Base-by-base conservation (phyloP, 2,329 filamentous ascomycete species). In the Colletotrichum sp. region DNA sequence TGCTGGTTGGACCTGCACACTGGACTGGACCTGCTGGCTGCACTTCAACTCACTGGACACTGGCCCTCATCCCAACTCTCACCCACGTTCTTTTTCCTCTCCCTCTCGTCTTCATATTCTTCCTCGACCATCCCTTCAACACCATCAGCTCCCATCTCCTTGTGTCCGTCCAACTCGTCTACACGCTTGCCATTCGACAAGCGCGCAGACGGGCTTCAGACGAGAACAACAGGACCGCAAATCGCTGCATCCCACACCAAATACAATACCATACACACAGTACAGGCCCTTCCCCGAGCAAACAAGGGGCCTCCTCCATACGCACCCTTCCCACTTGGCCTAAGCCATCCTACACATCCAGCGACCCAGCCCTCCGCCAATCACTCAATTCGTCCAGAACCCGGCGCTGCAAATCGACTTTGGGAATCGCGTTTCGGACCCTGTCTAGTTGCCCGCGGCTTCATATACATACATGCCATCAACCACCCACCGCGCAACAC, bases 391-490 rank as follows among this genome's bases (percentile, higher is more conserved):
- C 30, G n/a, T 55, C 43, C 34, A 32, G 43, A 62, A 26, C n/a
- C 55, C 21, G n/a, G 48, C 71, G 38, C 56, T 65, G 34, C 52
- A 73, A 72, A 62, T 60, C 70, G 70, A 32, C 70, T 38, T 56
- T 65, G 26, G 56, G 55, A 43, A 58, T 64, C 62, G 43, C 67
- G 64, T 66, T 73, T 64, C 30, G 64, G 60, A 52, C 68, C 66
- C 60, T 73, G 66, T 52, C 36, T 32, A 64, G 34, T 55, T 30
- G 55, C 30, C 61, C 21, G 62, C 55, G 38, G 55, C 72, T 66
- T 75, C 72, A 75, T 75, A 75, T 67, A 75, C 72, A 71, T 74
- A 71, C 72, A 12, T 71, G 24, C 28, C 55, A 71, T 16, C 55
- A 52, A 61, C 56, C 48, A 48, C 61, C 61, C 36, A 26, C 67